Evolutionary conservation across 169 alveolate genomes (phyloP), one percentile per base, ranked within the genome.

Genomic region (Babesia ovata): DNA sequence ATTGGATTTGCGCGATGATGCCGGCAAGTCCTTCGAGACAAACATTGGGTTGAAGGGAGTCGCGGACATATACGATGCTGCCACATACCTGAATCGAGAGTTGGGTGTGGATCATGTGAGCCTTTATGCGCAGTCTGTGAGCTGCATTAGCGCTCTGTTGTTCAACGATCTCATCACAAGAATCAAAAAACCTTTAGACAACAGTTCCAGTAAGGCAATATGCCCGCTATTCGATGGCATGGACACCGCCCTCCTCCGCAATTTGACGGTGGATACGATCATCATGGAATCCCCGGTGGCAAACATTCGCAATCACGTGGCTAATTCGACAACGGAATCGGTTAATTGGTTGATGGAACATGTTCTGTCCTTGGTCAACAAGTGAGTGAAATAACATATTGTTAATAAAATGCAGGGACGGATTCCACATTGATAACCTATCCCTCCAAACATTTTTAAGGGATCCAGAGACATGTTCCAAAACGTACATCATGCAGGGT

Each of bases 241-340:
- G 63, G 79, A 75, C 26, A n/a, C 52, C 17, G 84, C 11, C 17
- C 19, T 50, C 26, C 56, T 70, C 11, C 29, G 57, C 36, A 65
- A 59, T 12, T 22, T 81, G 29, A 50, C 52, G 2, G 26, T 81
- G 17, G 63, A 52, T 14, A 45, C 19, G 70, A 44, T 81, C 36
- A 81, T 81, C 28, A 39, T 81, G 56, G 88, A 81, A 56, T 81
- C 88, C 17, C 88, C 88, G 21, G 85, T 81, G 10, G 60, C 83
- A 19, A 81, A 81, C 67, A 50, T 81, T 7, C 70, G 70, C 22
- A 59, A 72, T 8, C 70, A 72, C 36, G 22, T 70, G 17, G 24
- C 33, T 9, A 33, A 73, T 48, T 49, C 81, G 6, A 6, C 67
- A 26, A 45, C 86, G 2, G 86, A 76, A 17, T 65, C 62, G 22